Evolutionary conservation across 2,329 filamentous ascomycete species (phyloP).

Genomic region (Pseudopyricularia javanii): DNA sequence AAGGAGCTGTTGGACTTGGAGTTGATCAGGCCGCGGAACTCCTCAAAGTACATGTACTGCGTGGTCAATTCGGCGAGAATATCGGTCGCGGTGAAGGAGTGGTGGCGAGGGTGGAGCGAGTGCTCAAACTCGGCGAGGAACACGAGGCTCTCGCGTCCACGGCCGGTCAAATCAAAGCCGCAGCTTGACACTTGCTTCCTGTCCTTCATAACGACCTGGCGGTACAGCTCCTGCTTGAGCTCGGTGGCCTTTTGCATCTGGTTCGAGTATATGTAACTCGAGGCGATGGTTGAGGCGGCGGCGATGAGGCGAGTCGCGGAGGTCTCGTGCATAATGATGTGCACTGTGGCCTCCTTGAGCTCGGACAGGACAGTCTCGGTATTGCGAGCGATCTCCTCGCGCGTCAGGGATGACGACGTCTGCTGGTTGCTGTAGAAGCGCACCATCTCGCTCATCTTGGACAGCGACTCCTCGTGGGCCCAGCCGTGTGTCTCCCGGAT

Average conservation of each 20-base stretch:
- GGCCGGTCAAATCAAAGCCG: neutral
- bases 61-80: neutral
- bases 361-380: neutral
- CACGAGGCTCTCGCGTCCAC: neutral
- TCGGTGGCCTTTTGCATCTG: neutral
- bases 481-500: neutral
- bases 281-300: neutral
- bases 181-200: neutral
- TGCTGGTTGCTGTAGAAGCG: neutral
- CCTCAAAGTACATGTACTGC: neutral
- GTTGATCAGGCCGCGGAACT: neutral
- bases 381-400: neutral
- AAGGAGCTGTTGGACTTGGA: neutral
- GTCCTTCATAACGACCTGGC: neutral
- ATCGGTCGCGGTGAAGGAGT: neutral
- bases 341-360: neutral
- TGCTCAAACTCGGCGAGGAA: neutral
- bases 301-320: neutral
- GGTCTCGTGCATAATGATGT: neutral
- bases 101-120: neutral
- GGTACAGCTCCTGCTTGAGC: neutral
- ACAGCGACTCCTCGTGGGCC: neutral
- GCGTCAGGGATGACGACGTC: neutral
- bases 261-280: neutral
- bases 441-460: neutral